Base-by-base conservation (phyloP, 805 yeast species). In the Ogataea neopini region DNA sequence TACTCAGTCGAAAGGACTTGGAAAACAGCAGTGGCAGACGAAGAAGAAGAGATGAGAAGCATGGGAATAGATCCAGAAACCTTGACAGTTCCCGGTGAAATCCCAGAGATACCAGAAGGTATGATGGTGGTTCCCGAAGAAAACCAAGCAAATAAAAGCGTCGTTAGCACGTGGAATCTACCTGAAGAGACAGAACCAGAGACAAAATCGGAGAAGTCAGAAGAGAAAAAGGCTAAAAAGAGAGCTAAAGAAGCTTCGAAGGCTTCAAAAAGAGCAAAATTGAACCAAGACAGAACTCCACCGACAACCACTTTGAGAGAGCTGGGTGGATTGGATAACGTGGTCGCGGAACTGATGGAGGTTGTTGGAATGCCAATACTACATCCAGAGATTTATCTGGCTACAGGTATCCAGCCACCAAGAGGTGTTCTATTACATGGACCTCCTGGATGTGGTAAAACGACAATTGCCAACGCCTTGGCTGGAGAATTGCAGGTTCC, bases 381-480 rank as follows among this genome's bases (percentile, higher is more conserved):
- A 17, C 98, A 94, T 60, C 97, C 98, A 0, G 99, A 94, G 65
- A 87, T 94, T 1, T 94, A 88, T 62, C 54, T 72, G 19, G 76
- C 91, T 6, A 85, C 96, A 0, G 98, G 98, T 20, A 91, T 91
- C 11, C 96, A 89, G 56, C 97, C 97, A 14, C 96, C 98, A 15
- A 75, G 97, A 48, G 99, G 99, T 29, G 81, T 92, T n/a, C 69
- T 92, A 13, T 68, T 92, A 10, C 96, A 92, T 66, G 99, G 99
- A 0, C 99, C 99, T 0, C 99, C 98, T 1, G 99, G 99, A 13
- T 94, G 99, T 73, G 99, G 99, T 64, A 94, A 94, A 61, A 94
- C 99, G 0, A 85, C 96, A 36, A 83, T 94, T 45, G 99, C 99
- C 3, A 90, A 90, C 66, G 97, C 98, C 0, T 71, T 94, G 18